phyloP scores from a whole-genome alignment of 1,284 basidiomycete genomes.

The Fomitopsis betulina region DNA sequence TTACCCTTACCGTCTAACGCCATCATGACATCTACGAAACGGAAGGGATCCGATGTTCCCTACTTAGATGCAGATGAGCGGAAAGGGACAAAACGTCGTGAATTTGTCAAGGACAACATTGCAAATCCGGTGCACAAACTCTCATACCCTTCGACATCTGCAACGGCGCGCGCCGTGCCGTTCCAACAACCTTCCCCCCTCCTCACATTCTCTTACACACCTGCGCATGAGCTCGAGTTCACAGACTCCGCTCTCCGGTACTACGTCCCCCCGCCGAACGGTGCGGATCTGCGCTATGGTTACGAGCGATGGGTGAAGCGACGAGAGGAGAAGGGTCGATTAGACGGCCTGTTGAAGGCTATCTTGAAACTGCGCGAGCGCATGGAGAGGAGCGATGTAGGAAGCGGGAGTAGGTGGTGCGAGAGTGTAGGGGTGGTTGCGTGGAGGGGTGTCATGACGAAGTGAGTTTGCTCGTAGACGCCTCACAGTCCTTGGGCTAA shows the following conservation, averaged over 20 bases:
- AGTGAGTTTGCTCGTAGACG: conserved; percentile 43
- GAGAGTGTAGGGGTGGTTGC: conserved; percentile 59
- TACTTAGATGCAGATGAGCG: not conserved
- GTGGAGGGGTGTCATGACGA: conserved; percentile 93
- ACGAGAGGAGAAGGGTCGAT: conserved; percentile 56
- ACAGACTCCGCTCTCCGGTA: conserved; percentile 65
- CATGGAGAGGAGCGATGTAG: conserved; percentile 27
- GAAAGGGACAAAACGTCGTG: not conserved
- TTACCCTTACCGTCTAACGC: not conserved
- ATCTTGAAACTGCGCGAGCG: conserved; percentile 36
- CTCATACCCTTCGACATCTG: conserved; percentile 21
- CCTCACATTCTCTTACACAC: conserved; percentile 45
- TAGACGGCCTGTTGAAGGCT: conserved; percentile 64
- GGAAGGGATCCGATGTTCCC: not conserved
- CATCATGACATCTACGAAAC: not conserved
- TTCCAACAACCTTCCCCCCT: conserved; percentile 43
- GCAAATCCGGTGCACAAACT: conserved; percentile 7
- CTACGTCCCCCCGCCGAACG: conserved; percentile 57
- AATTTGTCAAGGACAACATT: not conserved
- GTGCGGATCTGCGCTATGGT: conserved; percentile 58
- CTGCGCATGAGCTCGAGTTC: conserved; percentile 50
- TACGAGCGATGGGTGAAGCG: conserved; percentile 68
- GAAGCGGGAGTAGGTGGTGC: conserved; percentile 20
- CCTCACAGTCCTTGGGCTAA: not conserved
- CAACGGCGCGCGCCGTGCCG: conserved; percentile 19